A percentile compares a stretch with the other conserved stretches of the same genome.
phyloP scores from a whole-genome alignment of 2,329 filamentous ascomycete species.

The Ascocoryne sarcoides region DNA sequence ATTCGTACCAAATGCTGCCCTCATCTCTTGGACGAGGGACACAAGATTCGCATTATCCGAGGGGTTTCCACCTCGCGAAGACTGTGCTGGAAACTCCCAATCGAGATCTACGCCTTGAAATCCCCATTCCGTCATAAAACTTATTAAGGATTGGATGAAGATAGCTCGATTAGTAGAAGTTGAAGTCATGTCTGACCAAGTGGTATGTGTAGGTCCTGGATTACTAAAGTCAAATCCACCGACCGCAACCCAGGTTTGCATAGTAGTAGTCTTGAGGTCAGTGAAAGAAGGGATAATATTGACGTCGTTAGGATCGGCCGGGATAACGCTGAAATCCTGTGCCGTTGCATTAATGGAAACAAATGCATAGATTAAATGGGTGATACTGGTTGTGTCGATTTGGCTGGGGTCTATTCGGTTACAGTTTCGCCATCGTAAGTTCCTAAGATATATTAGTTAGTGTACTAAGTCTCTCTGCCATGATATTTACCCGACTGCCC shows the following conservation, averaged over 20 bases:
- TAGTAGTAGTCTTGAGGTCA: constrained; percentile 5
- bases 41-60: constrained; percentile 32
- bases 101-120: constrained; percentile 39
- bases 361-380: constrained; percentile 31
- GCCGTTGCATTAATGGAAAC: constrained; percentile 32
- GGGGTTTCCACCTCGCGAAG: constrained; percentile 29
- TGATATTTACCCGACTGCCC: constrained; percentile 22
- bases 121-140: constrained; percentile 30
- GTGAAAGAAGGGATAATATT: constrained; percentile 10
- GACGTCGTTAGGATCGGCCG: constrained; percentile 19
- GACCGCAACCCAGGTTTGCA: constrained; percentile 11
- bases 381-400: constrained; percentile 12
- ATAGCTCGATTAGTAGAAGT: constrained; percentile 21
- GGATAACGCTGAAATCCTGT: constrained; percentile 24
- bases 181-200: constrained; percentile 27
- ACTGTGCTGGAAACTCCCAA: constrained; percentile 36
- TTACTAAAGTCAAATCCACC: constrained; percentile 15
- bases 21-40: constrained; percentile 23
- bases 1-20: constrained; percentile 26
- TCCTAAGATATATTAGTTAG: not conserved
- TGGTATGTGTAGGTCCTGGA: constrained; percentile 20
- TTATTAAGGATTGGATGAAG: constrained; percentile 31
- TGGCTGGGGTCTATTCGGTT: constrained; percentile 20
- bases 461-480: constrained; percentile 5
- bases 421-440: constrained; percentile 7